phyloP scores from a whole-genome alignment of 805 yeast species.

The Danielozyma ontarioensis region DNA sequence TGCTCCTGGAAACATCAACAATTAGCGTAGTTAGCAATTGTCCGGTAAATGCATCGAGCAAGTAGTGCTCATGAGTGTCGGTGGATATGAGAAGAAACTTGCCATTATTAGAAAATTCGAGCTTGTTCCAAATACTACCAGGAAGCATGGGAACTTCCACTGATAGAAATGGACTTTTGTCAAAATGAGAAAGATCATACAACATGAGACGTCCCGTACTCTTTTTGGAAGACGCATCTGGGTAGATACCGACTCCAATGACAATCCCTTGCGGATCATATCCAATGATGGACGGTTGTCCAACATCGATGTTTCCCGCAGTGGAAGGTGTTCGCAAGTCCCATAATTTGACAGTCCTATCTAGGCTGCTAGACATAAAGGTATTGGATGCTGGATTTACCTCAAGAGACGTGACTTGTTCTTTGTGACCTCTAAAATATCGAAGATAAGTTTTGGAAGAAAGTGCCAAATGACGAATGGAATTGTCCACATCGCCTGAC shows the following conservation, averaged over 20 bases:
- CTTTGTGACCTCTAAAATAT: conserved; percentile 85
- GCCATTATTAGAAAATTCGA: conserved; percentile 80
- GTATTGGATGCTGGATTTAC: conserved; percentile 65
- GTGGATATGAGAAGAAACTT: conserved; percentile 56
- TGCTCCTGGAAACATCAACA: conserved; percentile 1
- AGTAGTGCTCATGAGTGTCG: conserved; percentile 47
- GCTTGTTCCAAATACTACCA: conserved; percentile 47
- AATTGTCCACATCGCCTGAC: conserved; percentile 50
- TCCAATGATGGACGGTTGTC: conserved; percentile 54
- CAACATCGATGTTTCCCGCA: conserved; percentile 52
- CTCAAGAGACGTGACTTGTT: conserved; percentile 65
- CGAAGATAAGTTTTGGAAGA: conserved; percentile 75
- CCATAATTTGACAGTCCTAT: conserved; percentile 83
- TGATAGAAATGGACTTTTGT: conserved; percentile 48
- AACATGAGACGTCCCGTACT: conserved; percentile 34
- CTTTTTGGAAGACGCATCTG: conserved; percentile 19
- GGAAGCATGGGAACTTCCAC: conserved; percentile 12
- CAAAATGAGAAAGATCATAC: conserved; percentile 57
- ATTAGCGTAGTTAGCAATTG: conserved; percentile 29
- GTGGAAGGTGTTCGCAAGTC: conserved; percentile 67
- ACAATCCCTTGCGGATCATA: conserved; percentile 83
- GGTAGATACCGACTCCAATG: conserved; percentile 53
- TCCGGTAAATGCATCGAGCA: conserved; percentile 71
- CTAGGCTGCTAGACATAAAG: conserved; percentile 65
- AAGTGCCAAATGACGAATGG: conserved; percentile 69